These are phyloP conservation scores for Beauveria australis DNA, from an alignment of 2,329 filamentous ascomycete genomes.

Conservation along the genomic window DNA sequence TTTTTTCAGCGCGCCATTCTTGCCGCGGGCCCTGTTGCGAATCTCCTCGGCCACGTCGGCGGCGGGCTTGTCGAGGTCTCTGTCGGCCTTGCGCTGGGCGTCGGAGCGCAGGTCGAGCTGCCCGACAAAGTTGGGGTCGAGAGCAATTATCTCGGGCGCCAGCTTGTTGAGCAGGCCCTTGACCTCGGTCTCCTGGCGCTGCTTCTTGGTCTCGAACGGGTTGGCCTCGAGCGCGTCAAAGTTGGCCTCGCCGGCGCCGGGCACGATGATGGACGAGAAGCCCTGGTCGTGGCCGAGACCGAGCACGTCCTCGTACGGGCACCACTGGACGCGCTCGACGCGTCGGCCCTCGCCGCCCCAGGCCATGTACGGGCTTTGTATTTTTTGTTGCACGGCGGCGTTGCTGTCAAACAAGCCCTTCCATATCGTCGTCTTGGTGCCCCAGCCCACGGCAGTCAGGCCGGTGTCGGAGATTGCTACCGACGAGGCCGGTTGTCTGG, in stretches of 20 bases:
- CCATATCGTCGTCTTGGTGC: slow-evolving; percentile 85
- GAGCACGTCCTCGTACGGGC: slow-evolving; percentile 88
- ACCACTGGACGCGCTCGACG: slow-evolving; percentile 81
- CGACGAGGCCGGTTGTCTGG: slow-evolving; percentile 71
- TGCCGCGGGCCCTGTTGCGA: slow-evolving; percentile 73
- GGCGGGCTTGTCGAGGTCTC: slow-evolving; percentile 66
- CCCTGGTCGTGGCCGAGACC: slow-evolving; percentile 78
- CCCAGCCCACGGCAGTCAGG: slow-evolving; percentile 83
- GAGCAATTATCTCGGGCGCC: slow-evolving; percentile 90
- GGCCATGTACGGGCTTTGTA: slow-evolving; percentile 82
- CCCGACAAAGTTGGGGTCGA: slow-evolving; percentile 88
- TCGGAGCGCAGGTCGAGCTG: slow-evolving; percentile 76
- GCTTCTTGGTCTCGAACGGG: slow-evolving; percentile 88
- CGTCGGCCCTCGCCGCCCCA: slow-evolving; percentile 82
- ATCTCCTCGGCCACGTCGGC: slow-evolving; percentile 51
- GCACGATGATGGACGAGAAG: slow-evolving; percentile 83
- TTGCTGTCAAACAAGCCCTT: slow-evolving; percentile 77
- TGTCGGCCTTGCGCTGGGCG: slow-evolving; percentile 67
- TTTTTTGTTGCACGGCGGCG: slow-evolving; percentile 62
- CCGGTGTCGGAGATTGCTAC: slow-evolving; percentile 84
- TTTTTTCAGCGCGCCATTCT: slow-evolving; percentile 81
- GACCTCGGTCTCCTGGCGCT: slow-evolving; percentile 88
- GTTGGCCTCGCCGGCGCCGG: slow-evolving; percentile 94
- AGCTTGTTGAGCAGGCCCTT: slow-evolving; percentile 87
- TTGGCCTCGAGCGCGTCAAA: slow-evolving; percentile 90